Evolutionary conservation across 2,329 filamentous ascomycete genomes (phyloP).

Genomic region (Nigrograna mackinnonii): DNA sequence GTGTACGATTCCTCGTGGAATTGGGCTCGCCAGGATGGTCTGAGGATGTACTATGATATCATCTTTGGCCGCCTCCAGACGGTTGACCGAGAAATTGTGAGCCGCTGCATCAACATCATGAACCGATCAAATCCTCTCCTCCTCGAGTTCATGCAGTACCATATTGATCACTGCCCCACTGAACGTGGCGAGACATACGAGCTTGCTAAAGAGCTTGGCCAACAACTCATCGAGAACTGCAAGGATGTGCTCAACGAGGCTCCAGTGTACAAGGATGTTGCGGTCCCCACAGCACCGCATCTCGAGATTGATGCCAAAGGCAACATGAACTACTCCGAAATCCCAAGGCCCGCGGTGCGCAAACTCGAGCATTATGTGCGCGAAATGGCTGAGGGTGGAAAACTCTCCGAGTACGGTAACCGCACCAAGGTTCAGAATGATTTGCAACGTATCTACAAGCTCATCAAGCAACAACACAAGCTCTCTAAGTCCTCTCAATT

Average conservation of each 20-base stretch:
- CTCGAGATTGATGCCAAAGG: slow-evolving; percentile 92
- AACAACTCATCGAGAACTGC: slow-evolving; percentile 96
- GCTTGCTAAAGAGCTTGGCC: slow-evolving; percentile 92
- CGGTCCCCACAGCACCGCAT: slow-evolving; percentile 85
- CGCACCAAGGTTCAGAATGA: slow-evolving; percentile 98
- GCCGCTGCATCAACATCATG: slow-evolving; percentile 98
- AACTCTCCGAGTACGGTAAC: slow-evolving; percentile 98
- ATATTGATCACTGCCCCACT: slow-evolving; percentile 97
- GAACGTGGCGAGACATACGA: slow-evolving; percentile 97
- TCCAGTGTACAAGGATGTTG: slow-evolving; percentile 95
- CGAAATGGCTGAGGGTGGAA: slow-evolving; percentile 97
- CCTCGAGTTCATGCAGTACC: slow-evolving; percentile 99
- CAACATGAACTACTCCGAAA: slow-evolving; percentile 89
- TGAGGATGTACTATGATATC: slow-evolving; percentile 99
- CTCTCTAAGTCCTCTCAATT: slow-evolving; percentile 94
- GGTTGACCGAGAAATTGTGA: slow-evolving; percentile 96
- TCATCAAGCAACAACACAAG: slow-evolving; percentile 98
- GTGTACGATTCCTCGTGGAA: slow-evolving; percentile 99
- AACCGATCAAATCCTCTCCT: slow-evolving; percentile 96
- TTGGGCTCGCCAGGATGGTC: slow-evolving; percentile 95
- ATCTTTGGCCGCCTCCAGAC: slow-evolving; percentile 94
- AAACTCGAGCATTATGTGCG: slow-evolving; percentile 98
- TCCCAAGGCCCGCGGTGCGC: slow-evolving; percentile 82
- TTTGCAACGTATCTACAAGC: slow-evolving; percentile 91
- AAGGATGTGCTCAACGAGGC: slow-evolving; percentile 83